Percentiles rank a stretch among this genome's conserved stretches.
These are phyloP conservation scores for Stemphylium beticola DNA, from an alignment of 2,329 filamentous ascomycete genomes.

Conservation along the genomic window DNA sequence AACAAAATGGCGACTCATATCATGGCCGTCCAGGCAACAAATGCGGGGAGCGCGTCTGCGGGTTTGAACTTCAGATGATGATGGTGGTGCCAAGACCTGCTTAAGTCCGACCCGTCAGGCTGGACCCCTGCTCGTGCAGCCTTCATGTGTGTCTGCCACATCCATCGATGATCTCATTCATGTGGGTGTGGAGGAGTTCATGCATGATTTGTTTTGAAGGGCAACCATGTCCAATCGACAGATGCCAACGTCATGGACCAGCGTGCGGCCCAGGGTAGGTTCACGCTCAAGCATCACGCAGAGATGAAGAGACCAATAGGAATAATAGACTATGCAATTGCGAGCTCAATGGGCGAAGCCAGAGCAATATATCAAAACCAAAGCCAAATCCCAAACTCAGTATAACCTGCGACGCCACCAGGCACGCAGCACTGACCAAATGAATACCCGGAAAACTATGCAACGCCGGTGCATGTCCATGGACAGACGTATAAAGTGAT, in stretches of 20 bases:
- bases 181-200: slow-evolving; percentile 2
- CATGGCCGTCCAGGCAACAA: slow-evolving; percentile 5
- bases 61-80: slow-evolving; percentile 6
- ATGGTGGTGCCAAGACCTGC: slow-evolving; percentile 8
- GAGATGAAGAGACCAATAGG: neutral
- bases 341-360: slow-evolving; percentile 20
- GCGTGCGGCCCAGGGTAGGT: neutral
- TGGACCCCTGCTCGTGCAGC: slow-evolving; percentile 4
- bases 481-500: slow-evolving; percentile 6
- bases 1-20: slow-evolving; percentile 22
- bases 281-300: neutral
- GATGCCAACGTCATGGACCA: neutral
- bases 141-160: neutral
- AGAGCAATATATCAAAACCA: slow-evolving; percentile 18
- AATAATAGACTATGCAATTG: slow-evolving; percentile 20
- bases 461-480: slow-evolving; percentile 18
- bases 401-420: slow-evolving; percentile 7
- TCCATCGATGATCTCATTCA: neutral
- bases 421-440: slow-evolving; percentile 2
- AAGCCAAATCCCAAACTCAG: slow-evolving; percentile 5
- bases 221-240: neutral
- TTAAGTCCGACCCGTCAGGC: slow-evolving; percentile 10
- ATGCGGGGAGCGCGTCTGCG: slow-evolving; percentile 19
- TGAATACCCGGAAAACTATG: slow-evolving; percentile 4
- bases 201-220: slow-evolving; percentile 6